phyloP scores from a whole-genome alignment of 805 yeast species.

The Starmerella bombi region DNA sequence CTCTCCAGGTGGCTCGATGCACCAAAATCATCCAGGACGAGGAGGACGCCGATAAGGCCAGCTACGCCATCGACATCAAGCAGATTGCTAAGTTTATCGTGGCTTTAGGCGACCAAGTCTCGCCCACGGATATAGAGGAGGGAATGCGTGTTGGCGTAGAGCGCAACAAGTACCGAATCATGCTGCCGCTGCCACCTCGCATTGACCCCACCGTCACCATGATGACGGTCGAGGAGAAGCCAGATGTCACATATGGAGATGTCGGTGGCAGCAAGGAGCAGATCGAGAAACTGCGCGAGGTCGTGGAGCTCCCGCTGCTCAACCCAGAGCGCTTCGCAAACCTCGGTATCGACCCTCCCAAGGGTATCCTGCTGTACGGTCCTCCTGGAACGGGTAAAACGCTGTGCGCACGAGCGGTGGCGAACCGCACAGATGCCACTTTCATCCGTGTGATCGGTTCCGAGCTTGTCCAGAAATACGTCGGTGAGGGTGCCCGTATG shows the following conservation, averaged over 20 bases:
- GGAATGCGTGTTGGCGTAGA: constrained; percentile 99
- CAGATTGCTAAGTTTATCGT: constrained; percentile 98
- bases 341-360: constrained; percentile 97
- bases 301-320: constrained; percentile 82
- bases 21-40: constrained; percentile 67
- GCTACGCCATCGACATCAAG: constrained; percentile 90
- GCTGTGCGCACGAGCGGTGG: constrained; percentile 96
- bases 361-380: constrained; percentile 90
- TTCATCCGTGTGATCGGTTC: constrained; percentile 97
- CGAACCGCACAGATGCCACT: constrained; percentile 97
- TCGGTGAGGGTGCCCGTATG: constrained; percentile 99
- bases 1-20: constrained; percentile 96
- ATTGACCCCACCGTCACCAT: constrained; percentile 96
- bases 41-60: constrained; percentile 58
- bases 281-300: constrained; percentile 90
- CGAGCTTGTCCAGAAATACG: constrained; percentile 94
- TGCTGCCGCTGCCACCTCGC: constrained; percentile 92
- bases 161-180: constrained; percentile 91
- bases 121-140: constrained; percentile 97
- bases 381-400: constrained; percentile 99
- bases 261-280: constrained; percentile 99
- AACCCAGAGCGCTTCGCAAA: constrained; percentile 96
- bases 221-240: constrained; percentile 99
- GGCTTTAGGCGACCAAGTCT: constrained; percentile 88
- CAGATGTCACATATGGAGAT: constrained; percentile 96